A percentile compares a stretch with the other conserved stretches of the same genome.
phyloP scores from a whole-genome alignment of 176 grass and related monocot genomes.

The Avena atlantica region DNA sequence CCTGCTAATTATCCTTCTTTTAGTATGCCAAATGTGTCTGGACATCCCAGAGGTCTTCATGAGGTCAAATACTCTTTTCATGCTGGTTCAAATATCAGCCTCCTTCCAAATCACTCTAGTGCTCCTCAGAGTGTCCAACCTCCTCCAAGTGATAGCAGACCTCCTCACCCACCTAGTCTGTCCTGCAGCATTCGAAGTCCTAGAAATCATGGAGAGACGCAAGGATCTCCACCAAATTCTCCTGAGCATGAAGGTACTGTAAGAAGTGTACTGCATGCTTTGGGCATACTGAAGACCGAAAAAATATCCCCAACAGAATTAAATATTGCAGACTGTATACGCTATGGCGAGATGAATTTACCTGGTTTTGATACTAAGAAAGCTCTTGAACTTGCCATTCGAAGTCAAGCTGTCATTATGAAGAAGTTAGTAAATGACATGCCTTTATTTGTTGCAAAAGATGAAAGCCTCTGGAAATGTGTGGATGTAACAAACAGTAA shows the following conservation, averaged over 20 bases:
- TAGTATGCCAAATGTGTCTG: constrained; percentile 42
- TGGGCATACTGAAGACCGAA: constrained; percentile 62
- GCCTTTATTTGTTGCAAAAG: constrained; percentile 69
- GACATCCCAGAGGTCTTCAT: constrained; percentile 31
- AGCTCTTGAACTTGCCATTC: constrained; percentile 58
- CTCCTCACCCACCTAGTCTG: constrained; percentile 24
- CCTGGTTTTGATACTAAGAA: constrained; percentile 64
- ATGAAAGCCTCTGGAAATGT: constrained; percentile 69
- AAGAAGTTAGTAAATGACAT: constrained; percentile 62
- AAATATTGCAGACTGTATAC: constrained; percentile 83
- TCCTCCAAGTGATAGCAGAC: constrained; percentile 36
- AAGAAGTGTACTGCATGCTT: constrained; percentile 54
- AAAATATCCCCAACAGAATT: constrained; percentile 70
- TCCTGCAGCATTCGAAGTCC: constrained; percentile 37
- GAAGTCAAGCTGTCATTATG: constrained; percentile 58
- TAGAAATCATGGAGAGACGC: constrained; percentile 30
- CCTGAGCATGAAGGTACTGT: constrained; percentile 46
- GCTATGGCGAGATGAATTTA: constrained; percentile 62
- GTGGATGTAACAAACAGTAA: constrained; percentile 72
- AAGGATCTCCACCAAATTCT: constrained; percentile 38
- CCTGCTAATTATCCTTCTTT: constrained; percentile 33
- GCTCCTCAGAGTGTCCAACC: constrained; percentile 41
- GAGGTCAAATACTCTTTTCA: constrained; percentile 38
- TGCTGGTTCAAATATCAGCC: constrained; percentile 37
- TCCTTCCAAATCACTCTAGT: constrained; percentile 44